A percentile compares a stretch with the other conserved stretches of the same genome.
phyloP scores from a whole-genome alignment of 495 filamentous ascomycete genomes.

The Friedmanniomyces endolithicus region DNA sequence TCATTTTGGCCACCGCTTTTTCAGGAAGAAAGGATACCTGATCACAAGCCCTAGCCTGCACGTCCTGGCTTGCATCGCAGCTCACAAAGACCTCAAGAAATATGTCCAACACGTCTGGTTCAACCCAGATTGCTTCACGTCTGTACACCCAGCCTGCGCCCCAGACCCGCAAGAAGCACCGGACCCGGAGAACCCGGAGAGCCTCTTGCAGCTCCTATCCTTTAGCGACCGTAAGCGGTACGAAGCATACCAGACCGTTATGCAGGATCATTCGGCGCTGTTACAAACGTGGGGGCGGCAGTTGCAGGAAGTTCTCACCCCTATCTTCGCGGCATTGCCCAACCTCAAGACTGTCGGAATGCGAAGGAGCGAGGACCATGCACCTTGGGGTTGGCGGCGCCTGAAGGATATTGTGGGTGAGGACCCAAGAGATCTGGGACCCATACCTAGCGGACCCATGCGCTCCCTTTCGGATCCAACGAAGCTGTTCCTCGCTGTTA shows the following conservation, averaged over 20 bases:
- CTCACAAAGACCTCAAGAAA: conserved; percentile 6
- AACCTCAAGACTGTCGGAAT: conserved; percentile 18
- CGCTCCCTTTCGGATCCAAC: conserved; percentile 8
- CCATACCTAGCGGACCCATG: background rate
- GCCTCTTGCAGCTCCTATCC: background rate
- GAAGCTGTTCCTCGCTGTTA: conserved; percentile 6
- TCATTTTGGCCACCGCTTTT: conserved; percentile 16
- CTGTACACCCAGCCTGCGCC: conserved; percentile 2
- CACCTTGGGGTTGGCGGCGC: conserved; percentile 14
- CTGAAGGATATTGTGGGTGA: conserved; percentile 7
- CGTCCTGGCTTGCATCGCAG: conserved; percentile 6
- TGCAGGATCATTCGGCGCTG: conserved; percentile 2
- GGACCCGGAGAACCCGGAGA: background rate
- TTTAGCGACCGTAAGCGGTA: conserved; percentile 1
- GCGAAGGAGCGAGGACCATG: conserved; percentile 16
- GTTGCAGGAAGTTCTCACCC: background rate
- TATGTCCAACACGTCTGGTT: conserved; percentile 20
- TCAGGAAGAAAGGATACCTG: conserved; percentile 19
- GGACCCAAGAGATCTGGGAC: conserved; percentile 14
- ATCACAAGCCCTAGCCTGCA: conserved; percentile 6
- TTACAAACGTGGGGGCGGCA: background rate
- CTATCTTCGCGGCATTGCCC: conserved; percentile 3
- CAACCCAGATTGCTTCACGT: conserved; percentile 19
- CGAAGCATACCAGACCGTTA: conserved; percentile 2
- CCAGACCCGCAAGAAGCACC: conserved; percentile 1